A percentile compares a stretch with the other conserved stretches of the same genome.
Evolutionary conservation across 1,284 basidiomycete genomes (phyloP).

Genomic region (Ceratobasidium sp.): DNA sequence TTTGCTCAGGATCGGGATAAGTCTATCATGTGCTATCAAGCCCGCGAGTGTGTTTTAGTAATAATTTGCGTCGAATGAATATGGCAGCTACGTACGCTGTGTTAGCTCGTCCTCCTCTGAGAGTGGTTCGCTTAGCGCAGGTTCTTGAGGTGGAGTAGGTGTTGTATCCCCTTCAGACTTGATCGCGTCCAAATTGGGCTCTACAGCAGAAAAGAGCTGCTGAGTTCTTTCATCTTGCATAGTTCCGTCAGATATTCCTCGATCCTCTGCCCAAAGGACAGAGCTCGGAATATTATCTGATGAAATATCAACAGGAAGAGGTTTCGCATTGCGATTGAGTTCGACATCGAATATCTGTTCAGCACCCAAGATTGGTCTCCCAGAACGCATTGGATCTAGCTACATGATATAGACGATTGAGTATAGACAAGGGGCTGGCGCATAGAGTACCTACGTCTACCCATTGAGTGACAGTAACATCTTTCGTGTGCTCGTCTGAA

Average conservation of each 20-base stretch:
- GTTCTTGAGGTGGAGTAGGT: not conserved
- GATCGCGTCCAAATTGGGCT: not conserved
- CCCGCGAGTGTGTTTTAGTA: not conserved
- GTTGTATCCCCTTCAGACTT: slow-evolving; percentile 1
- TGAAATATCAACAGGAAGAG: slow-evolving; percentile 6
- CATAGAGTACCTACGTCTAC: slow-evolving; percentile 24
- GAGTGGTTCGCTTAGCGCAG: not conserved
- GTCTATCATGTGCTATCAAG: slow-evolving; percentile 27
- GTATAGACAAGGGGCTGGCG: not conserved
- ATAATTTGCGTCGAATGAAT: not conserved
- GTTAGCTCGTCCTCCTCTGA: not conserved
- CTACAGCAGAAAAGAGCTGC: not conserved
- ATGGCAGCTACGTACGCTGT: slow-evolving; percentile 8
- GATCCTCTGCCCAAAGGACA: slow-evolving; percentile 39
- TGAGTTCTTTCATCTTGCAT: not conserved
- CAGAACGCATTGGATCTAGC: slow-evolving; percentile 33
- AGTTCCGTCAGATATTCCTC: slow-evolving; percentile 10
- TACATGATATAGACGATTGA: not conserved
- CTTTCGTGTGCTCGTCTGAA: slow-evolving; percentile 37
- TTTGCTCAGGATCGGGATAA: slow-evolving; percentile 32
- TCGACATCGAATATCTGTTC: slow-evolving; percentile 45
- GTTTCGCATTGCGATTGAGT: slow-evolving; percentile 22
- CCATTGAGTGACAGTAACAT: slow-evolving; percentile 39
- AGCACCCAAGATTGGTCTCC: slow-evolving; percentile 9
- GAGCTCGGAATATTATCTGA: slow-evolving; percentile 14